These are phyloP conservation scores for Aspergillus nanangensis DNA, from an alignment of 495 filamentous ascomycete species.

Conservation along the genomic window DNA sequence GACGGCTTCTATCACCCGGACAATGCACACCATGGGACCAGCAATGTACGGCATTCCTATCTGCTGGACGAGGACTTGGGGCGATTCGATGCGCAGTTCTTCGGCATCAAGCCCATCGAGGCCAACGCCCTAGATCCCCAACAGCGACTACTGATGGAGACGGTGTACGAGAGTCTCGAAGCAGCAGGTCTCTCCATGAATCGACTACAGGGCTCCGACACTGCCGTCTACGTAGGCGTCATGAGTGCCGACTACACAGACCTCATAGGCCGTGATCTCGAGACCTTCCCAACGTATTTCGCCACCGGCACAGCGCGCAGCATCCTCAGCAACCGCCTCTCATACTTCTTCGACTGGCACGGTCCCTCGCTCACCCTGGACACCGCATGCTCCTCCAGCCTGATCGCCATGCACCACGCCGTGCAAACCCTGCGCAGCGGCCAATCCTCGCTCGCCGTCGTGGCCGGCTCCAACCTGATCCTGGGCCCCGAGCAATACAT, in stretches of 20 bases:
- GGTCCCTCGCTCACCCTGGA: slow-evolving; percentile 47
- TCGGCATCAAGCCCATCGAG: slow-evolving; percentile 49
- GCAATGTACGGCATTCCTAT: neutral
- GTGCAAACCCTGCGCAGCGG: slow-evolving; percentile 29
- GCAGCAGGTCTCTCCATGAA: slow-evolving; percentile 34
- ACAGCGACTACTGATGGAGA: slow-evolving; percentile 48
- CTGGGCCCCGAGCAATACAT: slow-evolving; percentile 15
- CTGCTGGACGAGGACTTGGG: neutral
- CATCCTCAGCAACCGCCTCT: slow-evolving; percentile 42
- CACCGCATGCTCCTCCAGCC: slow-evolving; percentile 48
- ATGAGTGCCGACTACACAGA: slow-evolving; percentile 40
- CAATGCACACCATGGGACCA: neutral
- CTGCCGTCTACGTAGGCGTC: slow-evolving; percentile 40
- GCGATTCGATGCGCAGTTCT: slow-evolving; percentile 45
- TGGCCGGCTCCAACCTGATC: slow-evolving; percentile 22
- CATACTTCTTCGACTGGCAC: slow-evolving; percentile 46
- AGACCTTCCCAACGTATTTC: slow-evolving; percentile 32
- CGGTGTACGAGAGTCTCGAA: slow-evolving; percentile 53
- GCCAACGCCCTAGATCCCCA: slow-evolving; percentile 39
- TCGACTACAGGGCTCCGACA: slow-evolving; percentile 32
- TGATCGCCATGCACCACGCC: slow-evolving; percentile 36
- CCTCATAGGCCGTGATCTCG: slow-evolving; percentile 28
- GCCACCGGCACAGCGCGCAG: slow-evolving; percentile 40
- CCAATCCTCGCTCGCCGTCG: slow-evolving; percentile 26
- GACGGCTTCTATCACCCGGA: slow-evolving; percentile 30